Evolutionary conservation across 495 filamentous ascomycete genomes (phyloP).

Genomic region (Cetradonia linearis): DNA sequence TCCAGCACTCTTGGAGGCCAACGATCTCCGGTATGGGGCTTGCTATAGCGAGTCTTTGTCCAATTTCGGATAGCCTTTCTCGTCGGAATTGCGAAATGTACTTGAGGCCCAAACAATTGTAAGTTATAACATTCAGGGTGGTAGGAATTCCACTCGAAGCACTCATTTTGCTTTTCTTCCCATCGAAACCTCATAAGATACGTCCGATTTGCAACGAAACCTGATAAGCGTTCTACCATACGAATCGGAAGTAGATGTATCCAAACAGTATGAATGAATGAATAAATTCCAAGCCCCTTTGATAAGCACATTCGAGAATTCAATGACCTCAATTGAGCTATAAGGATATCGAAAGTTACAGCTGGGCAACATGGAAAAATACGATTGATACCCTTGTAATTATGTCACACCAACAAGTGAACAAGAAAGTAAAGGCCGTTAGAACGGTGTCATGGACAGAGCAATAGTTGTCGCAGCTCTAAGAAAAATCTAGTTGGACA

Average conservation of each 20-base stretch:
- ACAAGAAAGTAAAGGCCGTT: not conserved
- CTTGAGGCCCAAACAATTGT: conserved; percentile 96
- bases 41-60: conserved; percentile 56
- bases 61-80: conserved; percentile 77
- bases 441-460: too few species aligned
- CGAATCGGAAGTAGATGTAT: not conserved
- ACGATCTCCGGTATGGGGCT: conserved; percentile 73
- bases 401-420: not conserved
- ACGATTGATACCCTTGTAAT: not conserved
- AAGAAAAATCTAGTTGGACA: not conserved
- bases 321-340: not conserved
- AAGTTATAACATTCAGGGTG: conserved; percentile 61
- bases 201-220: not conserved
- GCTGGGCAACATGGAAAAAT: not conserved
- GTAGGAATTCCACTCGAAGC: conserved; percentile 7
- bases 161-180: conserved; percentile 1
- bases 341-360: not conserved
- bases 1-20: conserved; percentile 92
- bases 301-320: not conserved
- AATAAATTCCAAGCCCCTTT: not conserved
- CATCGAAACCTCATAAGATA: not conserved
- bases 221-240: not conserved
- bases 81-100: conserved; percentile 69
- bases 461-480: not conserved
- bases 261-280: not conserved